These are phyloP conservation scores for Mortierella hygrophila DNA, from an alignment of 192 early-diverging fungal genomes.

Conservation along the genomic window DNA sequence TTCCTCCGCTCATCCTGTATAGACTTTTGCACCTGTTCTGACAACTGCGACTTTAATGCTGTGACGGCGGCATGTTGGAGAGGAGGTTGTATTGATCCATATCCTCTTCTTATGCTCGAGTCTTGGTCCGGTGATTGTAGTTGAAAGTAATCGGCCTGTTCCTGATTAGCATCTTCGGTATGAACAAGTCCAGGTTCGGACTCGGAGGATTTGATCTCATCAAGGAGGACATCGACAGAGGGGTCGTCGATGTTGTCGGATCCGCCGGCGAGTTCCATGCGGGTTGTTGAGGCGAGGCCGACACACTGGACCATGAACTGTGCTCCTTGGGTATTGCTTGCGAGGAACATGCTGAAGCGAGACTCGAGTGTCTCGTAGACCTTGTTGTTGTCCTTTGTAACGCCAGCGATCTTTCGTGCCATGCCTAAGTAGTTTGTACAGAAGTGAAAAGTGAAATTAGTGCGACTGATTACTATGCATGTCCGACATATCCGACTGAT, in stretches of 20 bases:
- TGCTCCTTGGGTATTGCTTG: constrained; percentile 35
- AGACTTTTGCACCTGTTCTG: neutral
- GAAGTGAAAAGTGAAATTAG: neutral
- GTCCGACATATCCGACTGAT: neutral
- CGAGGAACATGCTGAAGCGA: constrained; percentile 40
- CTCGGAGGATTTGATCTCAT: constrained; percentile 9
- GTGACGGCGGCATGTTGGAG: neutral
- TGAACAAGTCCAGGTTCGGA: constrained; percentile 4
- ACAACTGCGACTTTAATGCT: neutral
- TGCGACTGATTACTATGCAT: neutral
- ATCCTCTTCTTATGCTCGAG: neutral
- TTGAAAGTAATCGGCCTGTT: constrained; percentile 11
- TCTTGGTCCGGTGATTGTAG: constrained; percentile 25
- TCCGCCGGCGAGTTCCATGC: constrained; percentile 49
- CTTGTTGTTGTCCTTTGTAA: constrained; percentile 43
- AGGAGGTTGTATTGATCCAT: neutral
- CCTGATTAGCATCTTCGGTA: constrained; percentile 3
- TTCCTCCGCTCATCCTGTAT: neutral
- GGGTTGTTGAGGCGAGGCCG: constrained; percentile 44
- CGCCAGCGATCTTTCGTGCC: constrained; percentile 38
- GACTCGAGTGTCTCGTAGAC: constrained; percentile 41
- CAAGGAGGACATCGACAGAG: constrained; percentile 14
- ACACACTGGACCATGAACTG: constrained; percentile 43
- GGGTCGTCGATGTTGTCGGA: constrained; percentile 20
- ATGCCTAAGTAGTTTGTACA: constrained; percentile 15